A percentile compares a stretch with the other conserved stretches of the same genome.
These are phyloP conservation scores for Wickerhamiella bombiphila DNA, from an alignment of 805 yeast species.

Conservation along the genomic window DNA sequence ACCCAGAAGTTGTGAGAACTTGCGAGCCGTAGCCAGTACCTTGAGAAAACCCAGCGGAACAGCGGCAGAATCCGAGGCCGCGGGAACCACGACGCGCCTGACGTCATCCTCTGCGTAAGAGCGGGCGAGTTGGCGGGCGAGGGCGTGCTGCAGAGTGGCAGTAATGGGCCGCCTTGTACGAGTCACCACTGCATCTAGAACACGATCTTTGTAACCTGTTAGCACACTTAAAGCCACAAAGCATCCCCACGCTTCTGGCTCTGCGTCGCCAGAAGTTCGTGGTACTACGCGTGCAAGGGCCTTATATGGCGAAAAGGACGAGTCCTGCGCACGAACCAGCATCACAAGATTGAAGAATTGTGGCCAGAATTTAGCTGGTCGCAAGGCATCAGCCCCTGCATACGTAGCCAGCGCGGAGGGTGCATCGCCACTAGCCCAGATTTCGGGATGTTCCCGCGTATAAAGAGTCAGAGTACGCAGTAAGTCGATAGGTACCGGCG, in stretches of 20 bases:
- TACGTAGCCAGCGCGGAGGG: slow-evolving; percentile 13
- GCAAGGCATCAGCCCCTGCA: slow-evolving; percentile 7
- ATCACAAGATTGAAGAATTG: slow-evolving; percentile 14
- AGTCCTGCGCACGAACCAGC: slow-evolving; percentile 6
- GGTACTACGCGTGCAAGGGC: slow-evolving; percentile 10
- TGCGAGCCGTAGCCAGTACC: background rate
- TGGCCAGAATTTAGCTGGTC: slow-evolving; percentile 15
- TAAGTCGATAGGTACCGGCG: slow-evolving; percentile 16
- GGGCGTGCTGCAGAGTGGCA: background rate
- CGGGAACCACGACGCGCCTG: too few species aligned
- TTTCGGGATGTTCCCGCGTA: slow-evolving; percentile 28
- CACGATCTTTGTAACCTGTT: slow-evolving; percentile 6
- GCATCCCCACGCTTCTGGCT: slow-evolving; percentile 19
- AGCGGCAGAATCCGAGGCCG: too few species aligned
- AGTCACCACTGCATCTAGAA: background rate
- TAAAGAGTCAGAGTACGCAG: slow-evolving; percentile 27
- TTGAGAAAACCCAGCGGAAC: background rate
- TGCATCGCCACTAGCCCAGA: slow-evolving; percentile 18
- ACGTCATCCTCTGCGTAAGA: background rate
- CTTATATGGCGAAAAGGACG: slow-evolving; percentile 5
- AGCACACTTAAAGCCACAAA: slow-evolving; percentile 12
- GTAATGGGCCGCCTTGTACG: slow-evolving; percentile 1
- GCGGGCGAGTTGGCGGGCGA: slow-evolving; percentile 1
- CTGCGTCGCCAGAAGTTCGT: slow-evolving; percentile 7
- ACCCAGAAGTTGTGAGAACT: background rate